Evolutionary conservation across 139 green algal genomes (phyloP).

Genomic region (Tetradesmus obliquus): DNA sequence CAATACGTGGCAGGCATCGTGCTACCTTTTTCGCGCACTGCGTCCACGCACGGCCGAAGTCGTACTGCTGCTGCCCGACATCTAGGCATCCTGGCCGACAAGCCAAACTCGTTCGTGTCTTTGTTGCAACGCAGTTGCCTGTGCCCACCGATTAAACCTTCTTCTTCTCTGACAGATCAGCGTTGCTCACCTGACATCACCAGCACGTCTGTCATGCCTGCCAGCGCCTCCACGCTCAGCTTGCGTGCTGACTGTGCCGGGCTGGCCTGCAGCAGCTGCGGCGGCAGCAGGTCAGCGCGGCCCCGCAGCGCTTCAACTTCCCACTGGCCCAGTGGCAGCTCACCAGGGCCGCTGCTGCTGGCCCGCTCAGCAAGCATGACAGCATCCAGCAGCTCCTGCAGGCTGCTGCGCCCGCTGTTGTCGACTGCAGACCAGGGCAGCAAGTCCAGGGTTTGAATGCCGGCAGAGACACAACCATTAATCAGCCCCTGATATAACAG

Average conservation of each 20-base stretch:
- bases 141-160: too few relatives aligned
- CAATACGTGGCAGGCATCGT: too few relatives aligned
- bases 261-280: conserved; percentile 27
- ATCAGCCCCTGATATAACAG: background rate
- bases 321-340: conserved; percentile 72
- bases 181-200: background rate
- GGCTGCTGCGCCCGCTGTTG: conserved; percentile 28
- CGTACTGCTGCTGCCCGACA: too few relatives aligned
- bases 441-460: background rate
- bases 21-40: too few relatives aligned
- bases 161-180: too few relatives aligned
- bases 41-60: too few relatives aligned
- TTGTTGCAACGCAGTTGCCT: too few relatives aligned
- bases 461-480: background rate
- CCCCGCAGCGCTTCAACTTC: conserved; percentile 60
- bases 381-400: conserved; percentile 48
- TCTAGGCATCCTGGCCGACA: too few relatives aligned
- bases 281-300: conserved; percentile 40
- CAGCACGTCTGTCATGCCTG: conserved; percentile 17
- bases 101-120: too few relatives aligned
- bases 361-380: conserved; percentile 48
- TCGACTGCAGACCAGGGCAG: conserved; percentile 41
- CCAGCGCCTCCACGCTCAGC: conserved; percentile 31
- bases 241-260: conserved; percentile 27
- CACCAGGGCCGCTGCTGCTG: conserved; percentile 45